Percentiles rank a stretch among this genome's conserved stretches.
phyloP scores from a whole-genome alignment of 1,284 basidiomycete species.

The Pseudozyma thailandica region DNA sequence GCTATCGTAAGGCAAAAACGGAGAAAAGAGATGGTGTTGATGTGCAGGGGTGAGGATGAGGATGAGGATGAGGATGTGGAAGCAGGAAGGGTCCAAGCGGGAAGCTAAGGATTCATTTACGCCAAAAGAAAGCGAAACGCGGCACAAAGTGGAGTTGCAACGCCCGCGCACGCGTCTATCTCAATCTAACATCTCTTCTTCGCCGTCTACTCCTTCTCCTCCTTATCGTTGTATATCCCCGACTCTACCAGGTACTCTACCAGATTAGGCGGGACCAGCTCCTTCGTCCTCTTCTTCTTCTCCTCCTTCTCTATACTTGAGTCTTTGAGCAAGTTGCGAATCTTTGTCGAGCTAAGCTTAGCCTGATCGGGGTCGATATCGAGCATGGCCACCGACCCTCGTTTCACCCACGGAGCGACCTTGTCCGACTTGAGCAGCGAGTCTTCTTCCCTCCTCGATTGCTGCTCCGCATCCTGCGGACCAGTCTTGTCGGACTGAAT shows the following conservation, averaged over 20 bases:
- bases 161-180: neutral
- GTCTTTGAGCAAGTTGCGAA: constrained; percentile 30
- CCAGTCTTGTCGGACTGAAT: neutral
- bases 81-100: constrained; percentile 12
- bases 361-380: constrained; percentile 35
- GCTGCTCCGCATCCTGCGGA: neutral
- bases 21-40: constrained; percentile 3
- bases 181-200: constrained; percentile 6
- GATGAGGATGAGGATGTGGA: neutral
- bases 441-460: constrained; percentile 32
- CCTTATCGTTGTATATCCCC: constrained; percentile 28
- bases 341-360: constrained; percentile 52
- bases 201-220: neutral
- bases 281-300: constrained; percentile 11
- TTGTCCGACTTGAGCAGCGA: constrained; percentile 25
- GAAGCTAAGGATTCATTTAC: constrained; percentile 14
- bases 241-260: constrained; percentile 47
- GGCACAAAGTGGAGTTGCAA: constrained; percentile 3
- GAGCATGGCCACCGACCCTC: constrained; percentile 41
- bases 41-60: constrained; percentile 1
- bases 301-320: neutral
- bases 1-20: neutral
- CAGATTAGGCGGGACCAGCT: constrained; percentile 44
- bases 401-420: constrained; percentile 40
- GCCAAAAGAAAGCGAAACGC: constrained; percentile 5